phyloP scores from a whole-genome alignment of 768 basidiomycete genomes.

The Russula lepida region DNA sequence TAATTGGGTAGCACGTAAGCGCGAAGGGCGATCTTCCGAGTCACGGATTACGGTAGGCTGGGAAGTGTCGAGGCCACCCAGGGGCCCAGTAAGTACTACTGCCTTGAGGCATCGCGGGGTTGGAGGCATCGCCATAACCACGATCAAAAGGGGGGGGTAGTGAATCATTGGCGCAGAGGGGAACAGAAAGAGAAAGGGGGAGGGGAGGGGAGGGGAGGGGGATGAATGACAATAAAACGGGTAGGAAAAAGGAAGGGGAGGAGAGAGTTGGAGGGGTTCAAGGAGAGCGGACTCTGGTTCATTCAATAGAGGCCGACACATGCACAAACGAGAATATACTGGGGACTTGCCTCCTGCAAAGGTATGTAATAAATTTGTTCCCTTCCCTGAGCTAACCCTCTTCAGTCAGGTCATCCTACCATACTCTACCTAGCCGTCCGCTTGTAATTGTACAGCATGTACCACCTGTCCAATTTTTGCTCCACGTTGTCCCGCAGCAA shows the following conservation, averaged over 20 bases:
- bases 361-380: too few relatives aligned
- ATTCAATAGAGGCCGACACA: too few relatives aligned
- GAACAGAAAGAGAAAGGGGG: too few relatives aligned
- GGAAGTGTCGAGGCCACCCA: neutral
- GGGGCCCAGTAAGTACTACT: constrained; percentile 8
- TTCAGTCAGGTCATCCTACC: neutral
- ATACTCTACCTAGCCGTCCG: too few relatives aligned
- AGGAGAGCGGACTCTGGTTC: too few relatives aligned
- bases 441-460: too few relatives aligned
- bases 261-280: too few relatives aligned
- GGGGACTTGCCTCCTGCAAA: neutral
- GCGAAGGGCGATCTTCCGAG: constrained; percentile 5
- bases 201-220: too few relatives aligned
- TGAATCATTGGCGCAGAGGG: constrained; percentile 3
- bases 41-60: constrained; percentile 14
- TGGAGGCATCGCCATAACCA: neutral
- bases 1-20: constrained; percentile 2
- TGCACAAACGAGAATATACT: constrained; percentile 3
- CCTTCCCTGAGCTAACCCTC: neutral
- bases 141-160: constrained; percentile 10
- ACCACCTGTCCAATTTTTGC: neutral
- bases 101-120: neutral
- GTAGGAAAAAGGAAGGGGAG: too few relatives aligned
- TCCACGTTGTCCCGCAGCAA: neutral
- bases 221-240: too few relatives aligned